Percentiles rank a stretch among this genome's conserved stretches.
Conservation (phyloP, 495 filamentous ascomycete genomes). For the Thozetella sp. region DNA sequence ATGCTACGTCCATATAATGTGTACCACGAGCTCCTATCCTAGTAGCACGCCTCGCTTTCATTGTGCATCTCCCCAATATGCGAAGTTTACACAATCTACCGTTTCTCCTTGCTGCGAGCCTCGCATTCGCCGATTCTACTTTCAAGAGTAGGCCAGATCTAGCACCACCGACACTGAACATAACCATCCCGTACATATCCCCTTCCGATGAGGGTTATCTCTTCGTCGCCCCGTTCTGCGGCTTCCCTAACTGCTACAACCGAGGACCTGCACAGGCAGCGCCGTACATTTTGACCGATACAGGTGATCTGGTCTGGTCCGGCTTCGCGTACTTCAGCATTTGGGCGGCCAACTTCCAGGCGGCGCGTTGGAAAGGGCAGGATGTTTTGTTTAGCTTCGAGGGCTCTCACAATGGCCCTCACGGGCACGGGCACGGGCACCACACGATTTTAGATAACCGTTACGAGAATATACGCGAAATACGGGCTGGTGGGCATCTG, state of each 20-base stretch:
- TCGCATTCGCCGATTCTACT: background rate
- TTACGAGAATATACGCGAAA: conserved; percentile 13
- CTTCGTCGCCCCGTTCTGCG: background rate
- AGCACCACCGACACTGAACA: background rate
- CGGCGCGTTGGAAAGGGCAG: background rate
- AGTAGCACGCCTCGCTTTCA: too few species aligned
- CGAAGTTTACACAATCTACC: background rate
- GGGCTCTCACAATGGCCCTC: background rate
- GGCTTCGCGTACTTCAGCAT: background rate
- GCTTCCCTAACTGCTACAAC: background rate
- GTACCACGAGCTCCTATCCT: too few species aligned
- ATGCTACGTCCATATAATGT: too few species aligned
- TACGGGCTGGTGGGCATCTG: conserved; percentile 42
- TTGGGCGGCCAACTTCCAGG: background rate
- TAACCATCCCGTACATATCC: background rate
- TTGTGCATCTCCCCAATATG: too few species aligned
- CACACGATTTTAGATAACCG: background rate
- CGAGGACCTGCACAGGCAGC: background rate
- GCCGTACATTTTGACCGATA: background rate
- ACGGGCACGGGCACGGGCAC: background rate
- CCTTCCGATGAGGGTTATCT: background rate
- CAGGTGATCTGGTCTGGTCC: background rate
- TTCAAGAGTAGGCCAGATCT: background rate
- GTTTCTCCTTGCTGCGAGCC: background rate
- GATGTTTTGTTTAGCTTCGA: background rate